Base-by-base conservation (phyloP, 257 asterid species). In the Plantago ovata region DNA sequence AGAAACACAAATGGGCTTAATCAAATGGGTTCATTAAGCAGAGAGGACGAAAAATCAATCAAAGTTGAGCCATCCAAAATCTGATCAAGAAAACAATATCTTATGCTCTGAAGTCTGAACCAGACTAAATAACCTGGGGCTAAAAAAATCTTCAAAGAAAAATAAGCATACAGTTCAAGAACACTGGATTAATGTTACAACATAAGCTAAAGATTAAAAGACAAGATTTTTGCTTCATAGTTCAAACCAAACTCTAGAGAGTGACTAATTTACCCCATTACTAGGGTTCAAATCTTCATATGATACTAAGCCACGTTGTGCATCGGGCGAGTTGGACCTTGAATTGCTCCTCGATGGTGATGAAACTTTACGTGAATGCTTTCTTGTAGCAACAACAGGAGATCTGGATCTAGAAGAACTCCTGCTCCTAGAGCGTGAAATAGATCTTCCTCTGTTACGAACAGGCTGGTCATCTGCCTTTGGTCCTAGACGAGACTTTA, bases 401-500 rank as follows among this genome's bases (percentile, higher is more conserved):
- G 94, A 87, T 48, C 69, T 72, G 53, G 92, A 77, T 57, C 51
- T 69, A 7, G 77, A 74, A 1, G 82, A 69, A 42, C 72, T 76
- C 23, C 63, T 76, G 75, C 88, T 80, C 71, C 80, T 78, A 2
- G 94, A 77, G 36, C 72, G 76, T 16, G 94, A 84, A 39, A 62
- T 53, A 16, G 91, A 72, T 77, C 83, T 69, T 10, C 69, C 82
- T 50, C 73, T 66, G 56, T 32, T 57, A 36, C 60, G 77, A 11
- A 64, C 60, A 38, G 56, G 64, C 24, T 46, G 54, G 21, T 75
- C 81, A 12, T 68, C 69, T 49, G 64, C 75, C 28, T 56, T 72
- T 53, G 94, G 89, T 67, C 98, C 95, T 46, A 93, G 88, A 39
- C 98, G 95, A 62, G 95, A 86, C 69, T 84, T 89, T 38, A 93